These are phyloP conservation scores for Hanseniaspora guilliermondii DNA, from an alignment of 805 yeast species.

Conservation along the genomic window DNA sequence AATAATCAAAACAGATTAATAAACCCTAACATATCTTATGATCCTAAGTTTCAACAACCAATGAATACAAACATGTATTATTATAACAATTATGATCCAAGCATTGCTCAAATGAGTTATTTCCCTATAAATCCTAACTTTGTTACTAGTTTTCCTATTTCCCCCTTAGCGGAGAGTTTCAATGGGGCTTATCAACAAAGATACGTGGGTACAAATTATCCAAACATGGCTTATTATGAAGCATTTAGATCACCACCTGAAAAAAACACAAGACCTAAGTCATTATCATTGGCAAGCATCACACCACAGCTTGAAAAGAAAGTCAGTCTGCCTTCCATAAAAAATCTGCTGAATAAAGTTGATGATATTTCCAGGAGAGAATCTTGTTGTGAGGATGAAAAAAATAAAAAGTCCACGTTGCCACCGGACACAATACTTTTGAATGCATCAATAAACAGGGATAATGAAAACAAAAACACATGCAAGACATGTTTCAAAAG, in stretches of 20 bases:
- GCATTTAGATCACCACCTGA: background rate
- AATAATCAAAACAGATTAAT: background rate
- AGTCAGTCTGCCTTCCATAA: background rate
- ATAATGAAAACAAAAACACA: background rate
- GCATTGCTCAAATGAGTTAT: background rate
- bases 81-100: background rate
- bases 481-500: constrained; percentile 52
- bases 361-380: background rate
- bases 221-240: background rate
- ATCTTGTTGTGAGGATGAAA: background rate
- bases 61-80: background rate
- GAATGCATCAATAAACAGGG: background rate
- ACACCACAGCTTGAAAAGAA: background rate
- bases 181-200: background rate
- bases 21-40: background rate
- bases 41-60: background rate
- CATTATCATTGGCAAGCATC: background rate
- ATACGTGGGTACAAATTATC: background rate
- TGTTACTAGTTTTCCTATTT: background rate
- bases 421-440: background rate
- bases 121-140: background rate
- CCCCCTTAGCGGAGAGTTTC: background rate
- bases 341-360: background rate
- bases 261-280: background rate
- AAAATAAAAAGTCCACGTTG: too few species aligned